A percentile compares a stretch with the other conserved stretches of the same genome.
Evolutionary conservation across 306 rosid genomes (phyloP).

Genomic region (Oxytropis ochrocephala): DNA sequence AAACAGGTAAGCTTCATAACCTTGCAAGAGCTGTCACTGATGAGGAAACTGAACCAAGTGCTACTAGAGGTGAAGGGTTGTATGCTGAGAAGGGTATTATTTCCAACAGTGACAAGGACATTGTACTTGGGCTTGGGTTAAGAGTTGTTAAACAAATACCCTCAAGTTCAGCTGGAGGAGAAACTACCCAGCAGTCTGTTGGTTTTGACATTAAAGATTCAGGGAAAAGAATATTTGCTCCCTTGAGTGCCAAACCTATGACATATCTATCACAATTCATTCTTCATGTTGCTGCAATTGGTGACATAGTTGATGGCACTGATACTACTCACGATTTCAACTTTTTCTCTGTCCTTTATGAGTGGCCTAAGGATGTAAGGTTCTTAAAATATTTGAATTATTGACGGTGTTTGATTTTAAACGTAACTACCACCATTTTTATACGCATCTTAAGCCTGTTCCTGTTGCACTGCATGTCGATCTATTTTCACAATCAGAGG

Average conservation of each 20-base stretch:
- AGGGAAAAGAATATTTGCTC: constrained; percentile 74
- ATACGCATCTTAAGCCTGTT: constrained; percentile 3
- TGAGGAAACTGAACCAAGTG: constrained; percentile 75
- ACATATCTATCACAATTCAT: constrained; percentile 88
- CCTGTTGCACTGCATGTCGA: not conserved
- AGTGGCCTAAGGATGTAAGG: constrained; percentile 99
- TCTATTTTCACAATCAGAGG: constrained; percentile 1
- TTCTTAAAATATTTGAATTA: constrained; percentile 31
- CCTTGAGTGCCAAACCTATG: constrained; percentile 74
- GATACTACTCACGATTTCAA: constrained; percentile 98
- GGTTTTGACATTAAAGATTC: constrained; percentile 76
- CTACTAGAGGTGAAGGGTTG: constrained; percentile 60
- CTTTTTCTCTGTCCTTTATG: constrained; percentile 84
- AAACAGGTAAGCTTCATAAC: constrained; percentile 92
- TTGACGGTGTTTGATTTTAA: constrained; percentile 16
- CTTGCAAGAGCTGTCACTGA: constrained; percentile 97
- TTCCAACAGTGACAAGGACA: constrained; percentile 55
- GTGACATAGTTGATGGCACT: constrained; percentile 95
- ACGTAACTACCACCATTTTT: not conserved
- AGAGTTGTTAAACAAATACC: constrained; percentile 62
- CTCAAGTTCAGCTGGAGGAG: constrained; percentile 47
- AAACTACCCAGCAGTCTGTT: constrained; percentile 46
- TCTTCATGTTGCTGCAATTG: constrained; percentile 94
- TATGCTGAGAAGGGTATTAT: constrained; percentile 56
- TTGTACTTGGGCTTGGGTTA: constrained; percentile 83